Evolutionary conservation across 257 asterid species (phyloP), one percentile per base, ranked within the genome.

Genomic region (Capsicum rhomboideum): DNA sequence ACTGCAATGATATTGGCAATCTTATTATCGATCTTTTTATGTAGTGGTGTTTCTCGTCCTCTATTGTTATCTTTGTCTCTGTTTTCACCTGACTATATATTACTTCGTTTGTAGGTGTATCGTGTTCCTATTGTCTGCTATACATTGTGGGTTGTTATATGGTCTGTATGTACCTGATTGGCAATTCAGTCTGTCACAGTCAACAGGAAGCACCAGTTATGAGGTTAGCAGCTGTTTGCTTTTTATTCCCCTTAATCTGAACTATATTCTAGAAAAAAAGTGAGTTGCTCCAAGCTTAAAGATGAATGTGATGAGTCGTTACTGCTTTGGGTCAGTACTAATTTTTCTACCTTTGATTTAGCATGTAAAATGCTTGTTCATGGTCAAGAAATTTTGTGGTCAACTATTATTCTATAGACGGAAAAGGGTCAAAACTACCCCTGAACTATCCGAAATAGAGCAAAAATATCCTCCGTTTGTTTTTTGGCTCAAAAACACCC

Each of bases 151-250:
- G 55, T 64, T 93, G 64, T 84, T 90, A 49, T 90, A 93, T 77
- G 98, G 98, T 63, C 63, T 95, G 84, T 91, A 91, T 83, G 94
- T 95, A 56, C 97, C 98, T 2, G 92, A 93, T 84, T 95, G 98
- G 97, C 88, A 89, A 82, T 90, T 92, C 85, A 80, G 84, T 77
- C 86, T 55, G 82, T 83, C 44, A 64, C 88, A 44, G 83, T 71
- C 92, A 81, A 87, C 91, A 46, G 89, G 74, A 53, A 84, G 83
- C 88, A 17, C 50, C 77, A 87, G 88, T 78, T 93, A 92, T 84
- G 85, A 67, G 87, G 99, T 92, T 86, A 84, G 86, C 31, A 4
- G 10, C 29, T 85, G 79, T 58, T 83, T 21, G 29, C 56, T 17
- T 67, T 53, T 42, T 54, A 44, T 85, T 66, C 63, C 20, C 54